Conservation (phyloP, 441 rosid genomes). For the Pelargonium fulgidum region DNA sequence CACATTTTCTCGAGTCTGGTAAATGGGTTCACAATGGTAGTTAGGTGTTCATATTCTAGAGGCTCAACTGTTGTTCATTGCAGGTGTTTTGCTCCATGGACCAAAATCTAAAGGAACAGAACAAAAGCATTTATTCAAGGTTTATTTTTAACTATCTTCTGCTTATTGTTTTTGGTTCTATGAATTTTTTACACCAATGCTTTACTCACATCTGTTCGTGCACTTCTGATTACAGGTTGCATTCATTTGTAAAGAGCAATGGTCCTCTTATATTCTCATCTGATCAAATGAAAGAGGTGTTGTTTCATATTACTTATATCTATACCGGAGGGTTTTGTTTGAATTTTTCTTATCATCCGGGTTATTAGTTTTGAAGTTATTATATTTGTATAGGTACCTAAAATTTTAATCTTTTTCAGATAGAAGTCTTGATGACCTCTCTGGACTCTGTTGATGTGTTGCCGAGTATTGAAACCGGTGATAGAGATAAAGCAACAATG, state of each 20-base stretch:
- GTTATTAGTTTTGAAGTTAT: constrained; percentile 9
- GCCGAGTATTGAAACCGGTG: constrained; percentile 21
- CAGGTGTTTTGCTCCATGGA: constrained; percentile 70
- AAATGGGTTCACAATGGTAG: neutral
- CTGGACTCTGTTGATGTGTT: constrained; percentile 27
- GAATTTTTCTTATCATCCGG: constrained; percentile 6
- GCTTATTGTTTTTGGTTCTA: constrained; percentile 4
- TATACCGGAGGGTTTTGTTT: neutral
- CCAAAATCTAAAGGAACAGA: constrained; percentile 39
- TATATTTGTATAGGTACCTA: constrained; percentile 22
- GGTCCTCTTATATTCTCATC: constrained; percentile 46
- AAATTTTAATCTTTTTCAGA: constrained; percentile 33
- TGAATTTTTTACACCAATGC: constrained; percentile 8
- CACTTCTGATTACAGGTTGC: constrained; percentile 42
- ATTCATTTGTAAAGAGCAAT: constrained; percentile 43
- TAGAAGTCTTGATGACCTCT: constrained; percentile 39
- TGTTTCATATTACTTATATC: constrained; percentile 16
- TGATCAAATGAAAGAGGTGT: constrained; percentile 64
- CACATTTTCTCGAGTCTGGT: neutral
- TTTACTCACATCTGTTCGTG: constrained; percentile 18
- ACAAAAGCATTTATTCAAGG: constrained; percentile 56
- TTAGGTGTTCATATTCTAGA: neutral
- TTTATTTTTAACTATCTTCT: constrained; percentile 16
- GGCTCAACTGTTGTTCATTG: constrained; percentile 25
- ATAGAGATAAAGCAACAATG: constrained; percentile 31